These are phyloP conservation scores for Candida qinlingensis DNA, from an alignment of 805 yeast species.

Conservation along the genomic window DNA sequence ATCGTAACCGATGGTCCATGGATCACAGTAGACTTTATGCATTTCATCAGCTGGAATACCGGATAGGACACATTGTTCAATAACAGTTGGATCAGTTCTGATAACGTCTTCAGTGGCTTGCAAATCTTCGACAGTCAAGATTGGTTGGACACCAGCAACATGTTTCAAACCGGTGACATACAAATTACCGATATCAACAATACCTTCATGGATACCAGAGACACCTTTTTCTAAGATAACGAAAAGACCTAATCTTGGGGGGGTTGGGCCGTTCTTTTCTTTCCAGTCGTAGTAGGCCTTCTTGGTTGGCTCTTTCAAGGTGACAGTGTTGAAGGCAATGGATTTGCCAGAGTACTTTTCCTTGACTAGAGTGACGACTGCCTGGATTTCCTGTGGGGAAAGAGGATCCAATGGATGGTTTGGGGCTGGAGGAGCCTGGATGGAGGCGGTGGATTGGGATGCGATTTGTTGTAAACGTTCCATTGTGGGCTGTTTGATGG, in stretches of 20 bases:
- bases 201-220: constrained; percentile 66
- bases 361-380: constrained; percentile 49
- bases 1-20: constrained; percentile 68
- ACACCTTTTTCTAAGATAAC: constrained; percentile 55
- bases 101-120: constrained; percentile 57
- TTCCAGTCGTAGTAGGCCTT: constrained; percentile 60
- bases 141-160: constrained; percentile 65
- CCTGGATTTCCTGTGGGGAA: constrained; percentile 54
- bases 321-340: constrained; percentile 61
- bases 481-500: constrained; percentile 30
- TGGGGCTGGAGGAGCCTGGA: constrained; percentile 49
- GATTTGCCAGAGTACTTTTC: constrained; percentile 38
- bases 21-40: constrained; percentile 55
- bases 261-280: constrained; percentile 52
- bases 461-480: constrained; percentile 65
- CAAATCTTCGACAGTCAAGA: constrained; percentile 65
- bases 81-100: constrained; percentile 65
- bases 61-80: constrained; percentile 64
- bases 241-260: constrained; percentile 64
- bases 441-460: constrained; percentile 52
- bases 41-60: constrained; percentile 53
- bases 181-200: constrained; percentile 50
- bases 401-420: constrained; percentile 71
- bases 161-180: constrained; percentile 42
- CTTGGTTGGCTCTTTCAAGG: constrained; percentile 68